Evolutionary conservation across 148 eudicot genomes (phyloP), one percentile per base, ranked within the genome.

Genomic region (Rhododendron vialii): DNA sequence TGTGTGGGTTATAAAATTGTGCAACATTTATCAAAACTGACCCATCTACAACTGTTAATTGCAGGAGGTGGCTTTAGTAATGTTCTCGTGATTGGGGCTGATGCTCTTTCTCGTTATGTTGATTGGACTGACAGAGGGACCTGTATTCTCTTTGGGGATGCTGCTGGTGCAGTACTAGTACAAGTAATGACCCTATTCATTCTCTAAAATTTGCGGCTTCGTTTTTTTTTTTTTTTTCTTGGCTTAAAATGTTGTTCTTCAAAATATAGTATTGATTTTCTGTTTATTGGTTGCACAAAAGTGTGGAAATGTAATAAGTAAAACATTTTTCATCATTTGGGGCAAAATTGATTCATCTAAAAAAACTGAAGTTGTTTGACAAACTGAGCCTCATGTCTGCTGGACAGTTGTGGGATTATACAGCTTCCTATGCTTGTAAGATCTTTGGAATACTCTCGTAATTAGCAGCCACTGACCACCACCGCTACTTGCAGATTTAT

Each of bases 81-180:
- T 92, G 99, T 97, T 82, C 90, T 97, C 86, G 96, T 97, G 28
- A 89, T 97, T 89, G 99, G 98, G 26, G 99, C 99, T 57, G 99
- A 97, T 92, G 93, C 93, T 86, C 92, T 97, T 79, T 94, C 98
- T 86, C 98, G 98, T 82, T 95, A 89, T 78, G 98, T 95, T 89
- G 99, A 97, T 87, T 97, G 99, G 99, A 93, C 93, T 78, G 99
- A 97, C 83, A 94, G 98, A 92, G 96, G 96, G n/a, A 92, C 96
- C 35, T 97, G 99, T 90, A 97, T 97, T 84, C 99, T 97, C 87
- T 97, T 97, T 59, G 99, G 99, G 87, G 99, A 97, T 90, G 99
- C 94, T 88, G 99, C 99, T 87, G 99, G 99, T 87, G 99, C 99
- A 73, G 94, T 97, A 26, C 87, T 97, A 90, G 91, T 97, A 81